Base-by-base conservation (phyloP, 352 stramenopile genomes). In the Pythium scleroteichum region DNA sequence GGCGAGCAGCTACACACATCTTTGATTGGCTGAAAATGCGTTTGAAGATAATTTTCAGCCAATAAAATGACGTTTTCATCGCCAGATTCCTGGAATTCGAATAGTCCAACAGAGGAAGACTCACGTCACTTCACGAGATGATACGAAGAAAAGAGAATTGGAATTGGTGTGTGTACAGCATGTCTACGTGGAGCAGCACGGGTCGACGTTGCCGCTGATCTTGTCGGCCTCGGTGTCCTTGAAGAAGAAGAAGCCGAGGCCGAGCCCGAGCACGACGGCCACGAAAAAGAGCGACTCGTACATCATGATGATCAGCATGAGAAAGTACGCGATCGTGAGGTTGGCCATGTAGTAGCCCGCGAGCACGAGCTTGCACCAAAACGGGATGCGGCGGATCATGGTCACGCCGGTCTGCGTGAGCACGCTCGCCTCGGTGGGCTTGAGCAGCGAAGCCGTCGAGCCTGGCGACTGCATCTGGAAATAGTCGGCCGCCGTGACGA, bases 271-370 rank as follows among this genome's bases (percentile, higher is more conserved):
- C 32, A 94, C 83, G 0, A 92, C 63, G 12, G 82, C 82, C 14
- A 90, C 57, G 58, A 94, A 94, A 16, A 94, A 68, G 29, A 76
- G 76, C 20, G 80, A 82, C 62, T 94, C 84, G 61, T 93, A 93
- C 8, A 72, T 88, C 84, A 93, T 93, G 19, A 92, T 77, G 16
- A 93, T 77, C 9, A 93, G 78, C 84, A 93, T 93, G 4, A 75
- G 79, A 52, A 93, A 76, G 69, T 93, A 93, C 58, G 82, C 84
- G 53, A 93, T 73, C 26, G 80, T 88, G 82, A 93, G 89, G 63
- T 92, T 80, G 26, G 80, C 63, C 80, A 90, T 90, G 72, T 93
- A 93, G 49, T 89, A 57, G 46, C 82, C 48, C 39, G 82, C 68
- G 27, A 93, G 65, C 27, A 76, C 41, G 20, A 78, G 42, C 56